A percentile compares a stretch with the other conserved stretches of the same genome.
Conservation (phyloP, 2,329 filamentous ascomycete species). For the Plectosphaerella cucumerina region DNA sequence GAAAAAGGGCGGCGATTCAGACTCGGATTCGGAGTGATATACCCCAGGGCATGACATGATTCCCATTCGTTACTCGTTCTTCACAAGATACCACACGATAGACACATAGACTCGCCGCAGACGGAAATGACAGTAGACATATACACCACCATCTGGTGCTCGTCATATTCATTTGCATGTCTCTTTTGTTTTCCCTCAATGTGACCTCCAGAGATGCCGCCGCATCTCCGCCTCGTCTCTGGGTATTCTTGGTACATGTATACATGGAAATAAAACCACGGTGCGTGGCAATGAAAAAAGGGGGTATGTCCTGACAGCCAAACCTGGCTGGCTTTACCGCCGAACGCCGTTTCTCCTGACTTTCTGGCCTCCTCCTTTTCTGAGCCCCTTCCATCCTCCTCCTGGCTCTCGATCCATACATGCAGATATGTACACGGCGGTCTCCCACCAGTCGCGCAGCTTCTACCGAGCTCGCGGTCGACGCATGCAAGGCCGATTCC, state of each 20-base stretch:
- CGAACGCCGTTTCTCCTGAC: not conserved
- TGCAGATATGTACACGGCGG: too few species aligned
- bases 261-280: not conserved
- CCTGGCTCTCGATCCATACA: not conserved
- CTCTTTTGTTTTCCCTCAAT: too few species aligned
- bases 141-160: too few species aligned
- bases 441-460: too few species aligned
- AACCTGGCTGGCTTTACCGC: not conserved
- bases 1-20: constrained; percentile 20
- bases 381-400: not conserved
- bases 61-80: not conserved
- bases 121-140: not conserved
- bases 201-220: too few species aligned
- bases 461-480: too few species aligned
- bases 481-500: too few species aligned
- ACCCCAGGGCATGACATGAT: not conserved
- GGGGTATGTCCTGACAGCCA: constrained; percentile 1
- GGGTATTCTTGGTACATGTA: not conserved
- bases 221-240: not conserved
- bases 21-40: constrained; percentile 16
- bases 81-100: not conserved
- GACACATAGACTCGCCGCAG: not conserved
- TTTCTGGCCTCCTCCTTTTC: not conserved
- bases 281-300: not conserved
- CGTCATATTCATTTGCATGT: not conserved